phyloP scores from a whole-genome alignment of 1,284 basidiomycete genomes.

The Termitomyces sp. region DNA sequence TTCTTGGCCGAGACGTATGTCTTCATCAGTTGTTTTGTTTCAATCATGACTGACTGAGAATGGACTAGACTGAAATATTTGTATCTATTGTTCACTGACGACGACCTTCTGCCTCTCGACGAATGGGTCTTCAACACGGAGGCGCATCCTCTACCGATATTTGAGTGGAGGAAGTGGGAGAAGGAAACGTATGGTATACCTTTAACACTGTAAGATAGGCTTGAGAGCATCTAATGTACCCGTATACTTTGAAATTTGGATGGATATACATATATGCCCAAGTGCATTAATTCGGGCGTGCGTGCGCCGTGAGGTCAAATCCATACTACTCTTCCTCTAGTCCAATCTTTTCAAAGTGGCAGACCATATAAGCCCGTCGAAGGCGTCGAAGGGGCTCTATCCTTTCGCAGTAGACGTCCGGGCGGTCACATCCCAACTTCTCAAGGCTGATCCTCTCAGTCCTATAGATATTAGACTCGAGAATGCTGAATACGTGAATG shows the following conservation, averaged over 20 bases:
- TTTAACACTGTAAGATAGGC: background rate
- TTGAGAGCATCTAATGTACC: background rate
- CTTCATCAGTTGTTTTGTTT: background rate
- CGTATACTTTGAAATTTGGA: background rate
- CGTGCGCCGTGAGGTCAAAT: too few relatives aligned
- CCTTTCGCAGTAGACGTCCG: too few relatives aligned
- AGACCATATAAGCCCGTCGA: too few relatives aligned
- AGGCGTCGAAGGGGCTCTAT: too few relatives aligned
- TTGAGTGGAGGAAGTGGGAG: conserved; percentile 55
- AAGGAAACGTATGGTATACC: conserved; percentile 35
- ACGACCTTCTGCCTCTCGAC: conserved; percentile 58
- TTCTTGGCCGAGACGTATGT: conserved; percentile 57
- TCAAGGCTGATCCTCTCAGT: too few relatives aligned
- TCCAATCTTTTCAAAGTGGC: too few relatives aligned
- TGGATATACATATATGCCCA: background rate
- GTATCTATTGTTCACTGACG: conserved; percentile 59
- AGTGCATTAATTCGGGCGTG: too few relatives aligned
- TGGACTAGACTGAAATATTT: conserved; percentile 54
- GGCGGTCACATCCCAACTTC: too few relatives aligned
- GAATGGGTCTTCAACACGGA: conserved; percentile 86
- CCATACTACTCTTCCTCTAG: too few relatives aligned
- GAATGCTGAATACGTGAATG: too few relatives aligned
- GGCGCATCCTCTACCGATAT: conserved; percentile 74
- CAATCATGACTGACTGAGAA: conserved; percentile 21
- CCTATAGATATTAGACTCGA: too few relatives aligned